Evolutionary conservation across 2,329 filamentous ascomycete genomes (phyloP).

Genomic region (Arthrobotrys sinensis): DNA sequence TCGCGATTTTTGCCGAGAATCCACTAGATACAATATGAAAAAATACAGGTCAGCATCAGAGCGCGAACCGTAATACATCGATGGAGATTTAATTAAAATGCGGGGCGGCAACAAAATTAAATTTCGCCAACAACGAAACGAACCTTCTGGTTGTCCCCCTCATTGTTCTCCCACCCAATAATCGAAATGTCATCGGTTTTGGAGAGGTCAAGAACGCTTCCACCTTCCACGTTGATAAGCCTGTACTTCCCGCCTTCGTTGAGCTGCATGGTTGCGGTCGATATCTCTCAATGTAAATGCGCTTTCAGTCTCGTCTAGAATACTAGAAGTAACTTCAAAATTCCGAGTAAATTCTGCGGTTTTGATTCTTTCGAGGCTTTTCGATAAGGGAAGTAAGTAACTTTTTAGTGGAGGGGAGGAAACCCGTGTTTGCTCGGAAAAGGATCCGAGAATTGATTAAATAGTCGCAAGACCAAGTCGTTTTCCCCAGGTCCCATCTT

Average conservation of each 20-base stretch:
- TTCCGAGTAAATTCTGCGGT: too few relatives aligned
- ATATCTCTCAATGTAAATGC: neutral
- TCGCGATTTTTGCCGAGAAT: conserved; percentile 26
- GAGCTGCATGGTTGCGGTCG: conserved; percentile 17
- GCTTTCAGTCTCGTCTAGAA: too few relatives aligned
- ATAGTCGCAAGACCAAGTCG: conserved; percentile 20
- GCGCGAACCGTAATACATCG: too few relatives aligned
- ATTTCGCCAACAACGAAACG: neutral
- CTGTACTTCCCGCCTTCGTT: conserved; percentile 32
- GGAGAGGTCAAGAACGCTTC: conserved; percentile 33
- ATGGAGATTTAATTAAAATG: too few relatives aligned
- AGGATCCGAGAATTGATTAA: conserved; percentile 28
- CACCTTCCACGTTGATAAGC: conserved; percentile 34
- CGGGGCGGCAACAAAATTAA: too few relatives aligned
- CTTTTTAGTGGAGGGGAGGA: neutral
- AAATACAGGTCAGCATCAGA: neutral
- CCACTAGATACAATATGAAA: conserved; percentile 13
- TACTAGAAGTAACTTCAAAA: too few relatives aligned
- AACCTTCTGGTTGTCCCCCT: conserved; percentile 41
- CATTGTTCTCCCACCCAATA: conserved; percentile 29
- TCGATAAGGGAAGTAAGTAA: too few relatives aligned
- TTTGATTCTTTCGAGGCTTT: too few relatives aligned
- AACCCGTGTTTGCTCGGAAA: neutral
- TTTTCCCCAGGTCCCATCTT: conserved; percentile 11
- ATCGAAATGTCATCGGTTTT: conserved; percentile 17